Percentiles rank a stretch among this genome's conserved stretches.
These are phyloP conservation scores for Maudiozyma bulderi DNA, from an alignment of 805 yeast genomes.

Conservation along the genomic window DNA sequence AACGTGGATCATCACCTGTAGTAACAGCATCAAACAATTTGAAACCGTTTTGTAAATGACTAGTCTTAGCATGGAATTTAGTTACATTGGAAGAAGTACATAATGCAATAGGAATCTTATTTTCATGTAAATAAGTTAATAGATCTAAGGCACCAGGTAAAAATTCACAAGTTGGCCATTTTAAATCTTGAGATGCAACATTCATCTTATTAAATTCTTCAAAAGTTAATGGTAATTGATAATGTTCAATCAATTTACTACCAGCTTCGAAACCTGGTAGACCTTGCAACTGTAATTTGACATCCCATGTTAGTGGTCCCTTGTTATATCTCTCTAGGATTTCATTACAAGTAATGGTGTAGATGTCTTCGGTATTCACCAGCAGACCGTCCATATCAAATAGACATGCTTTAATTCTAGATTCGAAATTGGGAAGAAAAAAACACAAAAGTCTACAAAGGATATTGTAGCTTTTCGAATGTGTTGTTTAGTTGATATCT, in stretches of 20 bases:
- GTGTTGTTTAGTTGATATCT: background rate
- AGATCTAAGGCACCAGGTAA: slow-evolving; percentile 82
- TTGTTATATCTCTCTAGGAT: slow-evolving; percentile 58
- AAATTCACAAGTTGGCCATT: slow-evolving; percentile 58
- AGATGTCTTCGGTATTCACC: slow-evolving; percentile 84
- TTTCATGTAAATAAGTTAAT: slow-evolving; percentile 40
- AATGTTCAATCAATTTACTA: slow-evolving; percentile 53
- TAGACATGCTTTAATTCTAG: slow-evolving; percentile 26
- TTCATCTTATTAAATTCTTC: slow-evolving; percentile 52
- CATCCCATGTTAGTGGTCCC: slow-evolving; percentile 83
- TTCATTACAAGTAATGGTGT: slow-evolving; percentile 68
- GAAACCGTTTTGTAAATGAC: slow-evolving; percentile 55
- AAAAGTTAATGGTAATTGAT: slow-evolving; percentile 55
- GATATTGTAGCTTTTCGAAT: too few relatives aligned
- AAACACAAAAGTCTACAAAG: background rate
- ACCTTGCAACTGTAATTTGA: slow-evolving; percentile 82
- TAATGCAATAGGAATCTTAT: slow-evolving; percentile 68
- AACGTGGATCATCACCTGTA: slow-evolving; percentile 81
- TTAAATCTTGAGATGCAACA: slow-evolving; percentile 37
- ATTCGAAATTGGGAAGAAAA: background rate
- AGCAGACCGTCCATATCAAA: slow-evolving; percentile 91
- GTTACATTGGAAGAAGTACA: slow-evolving; percentile 72
- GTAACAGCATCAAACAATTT: slow-evolving; percentile 61
- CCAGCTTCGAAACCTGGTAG: slow-evolving; percentile 77
- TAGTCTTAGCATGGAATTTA: slow-evolving; percentile 65